A percentile compares a stretch with the other conserved stretches of the same genome.
These are phyloP conservation scores for Penicillium taxi DNA, from an alignment of 495 filamentous ascomycete species.

Conservation along the genomic window DNA sequence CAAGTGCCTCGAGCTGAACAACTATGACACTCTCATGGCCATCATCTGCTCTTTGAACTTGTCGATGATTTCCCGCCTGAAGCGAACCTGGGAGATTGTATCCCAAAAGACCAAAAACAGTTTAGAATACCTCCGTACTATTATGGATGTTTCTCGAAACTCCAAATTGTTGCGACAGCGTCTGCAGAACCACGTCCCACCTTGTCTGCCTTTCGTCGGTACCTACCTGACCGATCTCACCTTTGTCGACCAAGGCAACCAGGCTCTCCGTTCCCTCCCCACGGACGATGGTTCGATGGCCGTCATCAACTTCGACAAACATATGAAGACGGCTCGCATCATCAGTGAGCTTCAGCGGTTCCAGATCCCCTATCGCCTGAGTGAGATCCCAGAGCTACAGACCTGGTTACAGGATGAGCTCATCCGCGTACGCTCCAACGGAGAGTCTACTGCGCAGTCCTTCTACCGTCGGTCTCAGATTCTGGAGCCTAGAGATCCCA, in stretches of 20 bases:
- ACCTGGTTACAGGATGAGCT: constrained; percentile 88
- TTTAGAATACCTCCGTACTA: constrained; percentile 65
- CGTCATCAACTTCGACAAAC: constrained; percentile 98
- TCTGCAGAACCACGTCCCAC: constrained; percentile 80
- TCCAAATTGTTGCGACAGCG: constrained; percentile 83
- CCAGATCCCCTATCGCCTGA: constrained; percentile 87
- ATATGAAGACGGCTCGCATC: constrained; percentile 86
- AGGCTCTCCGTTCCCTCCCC: constrained; percentile 46
- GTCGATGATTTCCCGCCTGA: constrained; percentile 84
- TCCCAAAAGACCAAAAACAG: constrained; percentile 76
- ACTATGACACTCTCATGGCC: constrained; percentile 95
- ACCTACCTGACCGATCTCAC: constrained; percentile 83
- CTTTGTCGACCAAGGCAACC: constrained; percentile 85
- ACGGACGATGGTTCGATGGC: constrained; percentile 52
- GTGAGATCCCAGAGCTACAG: constrained; percentile 82
- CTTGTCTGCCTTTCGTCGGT: constrained; percentile 93
- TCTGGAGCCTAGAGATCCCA: constrained; percentile 70
- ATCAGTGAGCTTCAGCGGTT: constrained; percentile 95
- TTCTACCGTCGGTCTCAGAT: constrained; percentile 80
- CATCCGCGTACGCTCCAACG: constrained; percentile 67
- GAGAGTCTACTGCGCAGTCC: constrained; percentile 69
- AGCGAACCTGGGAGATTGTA: constrained; percentile 87
- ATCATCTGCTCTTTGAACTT: constrained; percentile 91
- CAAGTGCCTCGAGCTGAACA: constrained; percentile 80
- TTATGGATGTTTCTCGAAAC: constrained; percentile 86